A percentile compares a stretch with the other conserved stretches of the same genome.
phyloP scores from a whole-genome alignment of 176 grass and related monocot genomes.

The Alloteropsis semialata region DNA sequence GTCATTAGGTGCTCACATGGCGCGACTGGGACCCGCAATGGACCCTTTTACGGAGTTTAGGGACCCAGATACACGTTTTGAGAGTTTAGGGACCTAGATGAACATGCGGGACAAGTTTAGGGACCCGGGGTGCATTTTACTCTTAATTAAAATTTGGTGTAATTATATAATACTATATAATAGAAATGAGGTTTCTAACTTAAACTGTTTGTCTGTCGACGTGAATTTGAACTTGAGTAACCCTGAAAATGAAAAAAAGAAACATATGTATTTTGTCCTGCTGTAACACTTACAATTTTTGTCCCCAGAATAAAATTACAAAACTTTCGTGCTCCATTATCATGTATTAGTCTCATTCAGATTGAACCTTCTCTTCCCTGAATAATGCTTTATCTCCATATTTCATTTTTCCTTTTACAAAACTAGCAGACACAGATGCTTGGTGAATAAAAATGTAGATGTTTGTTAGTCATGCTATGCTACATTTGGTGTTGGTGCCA shows the following conservation, averaged over 20 bases:
- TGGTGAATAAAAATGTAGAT: not conserved
- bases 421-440: not conserved
- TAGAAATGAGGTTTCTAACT: not conserved
- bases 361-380: constrained; percentile 7
- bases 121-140: no score
- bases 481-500: not conserved
- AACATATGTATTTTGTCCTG: constrained; percentile 6
- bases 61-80: no score
- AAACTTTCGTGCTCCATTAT: constrained; percentile 3
- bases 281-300: not conserved
- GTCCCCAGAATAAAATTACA: constrained; percentile 8
- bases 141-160: not conserved
- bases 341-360: constrained; percentile 20
- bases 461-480: constrained; percentile 18
- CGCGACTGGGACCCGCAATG: no score
- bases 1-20: no score
- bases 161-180: not conserved
- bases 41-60: no score
- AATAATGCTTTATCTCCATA: not conserved
- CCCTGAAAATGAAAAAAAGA: not conserved
- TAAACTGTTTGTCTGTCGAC: not conserved
- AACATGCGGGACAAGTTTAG: no score
- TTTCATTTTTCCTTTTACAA: not conserved
- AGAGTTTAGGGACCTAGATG: no score
- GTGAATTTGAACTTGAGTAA: not conserved